A percentile compares a stretch with the other conserved stretches of the same genome.
phyloP scores from a whole-genome alignment of 345 rosid species.

The Clausena lansium region DNA sequence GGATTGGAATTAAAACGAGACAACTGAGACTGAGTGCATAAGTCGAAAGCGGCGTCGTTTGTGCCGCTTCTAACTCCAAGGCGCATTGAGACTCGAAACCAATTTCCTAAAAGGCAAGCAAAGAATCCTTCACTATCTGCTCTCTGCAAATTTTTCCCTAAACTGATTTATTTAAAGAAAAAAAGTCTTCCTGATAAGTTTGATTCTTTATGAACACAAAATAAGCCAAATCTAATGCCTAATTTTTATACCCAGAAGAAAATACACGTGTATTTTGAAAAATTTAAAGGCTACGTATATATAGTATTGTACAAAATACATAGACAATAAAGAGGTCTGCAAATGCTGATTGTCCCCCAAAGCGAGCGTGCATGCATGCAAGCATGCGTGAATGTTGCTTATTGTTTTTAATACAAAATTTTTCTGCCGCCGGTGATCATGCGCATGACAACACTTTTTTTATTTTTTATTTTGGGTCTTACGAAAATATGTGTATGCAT shows the following conservation, averaged over 20 bases:
- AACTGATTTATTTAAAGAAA: too few relatives aligned
- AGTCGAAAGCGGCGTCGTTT: neutral
- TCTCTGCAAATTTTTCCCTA: too few relatives aligned
- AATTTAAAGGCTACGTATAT: too few relatives aligned
- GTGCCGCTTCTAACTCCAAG: neutral
- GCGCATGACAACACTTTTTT: neutral
- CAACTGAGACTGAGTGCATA: neutral
- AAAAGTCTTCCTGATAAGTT: too few relatives aligned
- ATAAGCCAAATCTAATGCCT: too few relatives aligned
- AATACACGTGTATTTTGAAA: too few relatives aligned
- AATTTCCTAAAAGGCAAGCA: neutral
- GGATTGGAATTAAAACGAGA: neutral
- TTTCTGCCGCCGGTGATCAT: neutral
- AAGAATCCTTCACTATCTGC: too few relatives aligned
- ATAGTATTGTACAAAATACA: too few relatives aligned
- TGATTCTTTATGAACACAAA: too few relatives aligned
- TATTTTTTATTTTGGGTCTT: too few relatives aligned
- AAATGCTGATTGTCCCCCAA: neutral
- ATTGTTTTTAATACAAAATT: neutral
- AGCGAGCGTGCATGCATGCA: neutral
- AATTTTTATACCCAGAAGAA: too few relatives aligned
- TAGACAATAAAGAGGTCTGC: neutral
- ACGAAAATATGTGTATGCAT: too few relatives aligned
- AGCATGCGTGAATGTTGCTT: neutral
- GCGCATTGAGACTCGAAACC: neutral